These are phyloP conservation scores for Calonectria henricotiae DNA, from an alignment of 2,329 filamentous ascomycete genomes.

Conservation along the genomic window DNA sequence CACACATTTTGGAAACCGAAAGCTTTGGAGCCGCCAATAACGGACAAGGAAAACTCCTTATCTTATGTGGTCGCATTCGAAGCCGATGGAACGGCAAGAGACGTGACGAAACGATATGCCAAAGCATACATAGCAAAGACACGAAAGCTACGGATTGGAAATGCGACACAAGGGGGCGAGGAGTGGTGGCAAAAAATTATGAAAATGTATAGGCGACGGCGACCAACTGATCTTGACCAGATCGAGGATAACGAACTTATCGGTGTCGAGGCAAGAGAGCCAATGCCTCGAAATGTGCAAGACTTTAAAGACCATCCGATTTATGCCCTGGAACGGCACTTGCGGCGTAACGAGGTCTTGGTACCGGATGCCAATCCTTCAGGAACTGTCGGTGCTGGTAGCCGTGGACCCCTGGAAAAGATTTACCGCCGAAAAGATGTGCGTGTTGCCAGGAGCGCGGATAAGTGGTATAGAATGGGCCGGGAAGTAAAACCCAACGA, in stretches of 20 bases:
- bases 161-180: slow-evolving; percentile 64
- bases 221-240: slow-evolving; percentile 79
- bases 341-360: slow-evolving; percentile 88
- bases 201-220: slow-evolving; percentile 63
- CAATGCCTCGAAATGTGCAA: slow-evolving; percentile 87
- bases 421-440: slow-evolving; percentile 90
- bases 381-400: slow-evolving; percentile 83
- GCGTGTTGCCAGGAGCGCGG: slow-evolving; percentile 81
- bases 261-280: slow-evolving; percentile 81
- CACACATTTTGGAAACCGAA: slow-evolving; percentile 81
- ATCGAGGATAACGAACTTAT: slow-evolving; percentile 86
- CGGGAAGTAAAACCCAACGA: slow-evolving; percentile 84
- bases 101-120: slow-evolving; percentile 90
- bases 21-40: slow-evolving; percentile 86
- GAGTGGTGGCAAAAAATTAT: slow-evolving; percentile 72
- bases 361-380: slow-evolving; percentile 78
- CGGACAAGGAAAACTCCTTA: slow-evolving; percentile 83
- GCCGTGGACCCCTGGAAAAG: slow-evolving; percentile 77
- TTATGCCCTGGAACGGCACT: slow-evolving; percentile 88
- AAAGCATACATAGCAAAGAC: slow-evolving; percentile 95
- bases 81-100: slow-evolving; percentile 82
- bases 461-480: slow-evolving; percentile 93
- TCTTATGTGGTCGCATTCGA: slow-evolving; percentile 91
- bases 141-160: slow-evolving; percentile 84
- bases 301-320: slow-evolving; percentile 91